Percentiles rank a stretch among this genome's conserved stretches.
Conservation (phyloP, 805 yeast species). For the Saccharomycopsis amapae region DNA sequence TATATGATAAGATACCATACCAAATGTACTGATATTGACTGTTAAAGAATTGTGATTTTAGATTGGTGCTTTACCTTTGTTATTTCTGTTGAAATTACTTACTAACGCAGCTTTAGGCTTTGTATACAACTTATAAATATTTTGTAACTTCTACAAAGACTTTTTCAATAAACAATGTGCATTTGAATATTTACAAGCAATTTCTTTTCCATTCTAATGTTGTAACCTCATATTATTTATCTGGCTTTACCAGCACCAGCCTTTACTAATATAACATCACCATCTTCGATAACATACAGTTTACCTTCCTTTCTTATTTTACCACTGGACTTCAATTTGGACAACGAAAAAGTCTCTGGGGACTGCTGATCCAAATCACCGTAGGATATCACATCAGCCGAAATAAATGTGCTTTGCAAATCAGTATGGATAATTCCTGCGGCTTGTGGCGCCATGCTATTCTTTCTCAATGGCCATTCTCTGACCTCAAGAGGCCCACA, state of each 20-base stretch:
- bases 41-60: too few relatives aligned
- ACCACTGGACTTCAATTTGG: constrained; percentile 47
- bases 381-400: constrained; percentile 53
- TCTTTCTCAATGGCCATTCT: constrained; percentile 80
- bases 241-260: constrained; percentile 59
- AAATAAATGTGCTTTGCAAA: constrained; percentile 70
- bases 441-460: constrained; percentile 78
- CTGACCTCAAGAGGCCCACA: constrained; percentile 81
- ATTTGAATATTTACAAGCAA: too few relatives aligned
- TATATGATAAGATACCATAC: constrained; percentile 22
- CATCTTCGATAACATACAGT: constrained; percentile 73
- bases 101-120: too few relatives aligned
- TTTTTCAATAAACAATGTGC: too few relatives aligned
- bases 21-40: constrained; percentile 18
- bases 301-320: constrained; percentile 65
- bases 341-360: constrained; percentile 42
- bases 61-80: too few relatives aligned
- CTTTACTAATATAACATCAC: constrained; percentile 71
- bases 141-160: too few relatives aligned
- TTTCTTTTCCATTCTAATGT: too few relatives aligned
- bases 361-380: constrained; percentile 7
- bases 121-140: too few relatives aligned
- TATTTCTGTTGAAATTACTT: too few relatives aligned
- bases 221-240: too few relatives aligned
- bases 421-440: constrained; percentile 90